Evolutionary conservation across 768 basidiomycete genomes (phyloP).

Genomic region (Kwoniella shandongensis): DNA sequence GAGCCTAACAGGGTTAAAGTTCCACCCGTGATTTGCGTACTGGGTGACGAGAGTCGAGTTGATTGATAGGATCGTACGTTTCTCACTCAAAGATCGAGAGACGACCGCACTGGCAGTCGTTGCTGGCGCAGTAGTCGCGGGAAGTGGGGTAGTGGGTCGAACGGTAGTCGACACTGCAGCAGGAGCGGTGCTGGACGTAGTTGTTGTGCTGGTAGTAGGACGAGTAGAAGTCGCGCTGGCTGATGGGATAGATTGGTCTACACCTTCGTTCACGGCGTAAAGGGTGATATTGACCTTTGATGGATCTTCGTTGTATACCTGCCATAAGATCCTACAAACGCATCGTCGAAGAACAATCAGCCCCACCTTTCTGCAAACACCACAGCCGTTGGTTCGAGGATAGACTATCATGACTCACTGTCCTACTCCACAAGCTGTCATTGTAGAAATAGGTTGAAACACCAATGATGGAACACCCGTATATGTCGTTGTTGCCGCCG

Average conservation of each 20-base stretch:
- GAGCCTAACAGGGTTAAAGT: slow-evolving; percentile 21
- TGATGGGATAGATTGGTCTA: slow-evolving; percentile 20
- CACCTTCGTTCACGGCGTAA: slow-evolving; percentile 20
- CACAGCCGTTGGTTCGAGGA: too few species aligned
- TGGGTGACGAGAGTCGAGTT: slow-evolving; percentile 26
- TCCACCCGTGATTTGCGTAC: slow-evolving; percentile 21
- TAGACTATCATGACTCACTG: slow-evolving; percentile 4
- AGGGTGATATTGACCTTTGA: slow-evolving; percentile 20
- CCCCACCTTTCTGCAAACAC: too few species aligned
- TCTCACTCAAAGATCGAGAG: not conserved
- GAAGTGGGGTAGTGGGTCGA: not conserved
- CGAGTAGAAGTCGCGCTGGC: not conserved
- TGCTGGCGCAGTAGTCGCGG: slow-evolving; percentile 2
- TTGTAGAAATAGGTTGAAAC: slow-evolving; percentile 12
- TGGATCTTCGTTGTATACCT: slow-evolving; percentile 14
- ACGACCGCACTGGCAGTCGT: not conserved
- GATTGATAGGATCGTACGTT: slow-evolving; percentile 19
- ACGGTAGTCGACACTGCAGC: not conserved
- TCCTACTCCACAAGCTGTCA: slow-evolving; percentile 12
- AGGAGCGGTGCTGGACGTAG: not conserved
- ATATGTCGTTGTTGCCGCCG: slow-evolving; percentile 11
- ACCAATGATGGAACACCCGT: slow-evolving; percentile 11
- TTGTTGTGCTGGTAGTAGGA: not conserved
- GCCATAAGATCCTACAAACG: slow-evolving; percentile 10
- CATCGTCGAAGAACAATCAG: too few species aligned